Percentiles rank a stretch among this genome's conserved stretches.
These are phyloP conservation scores for Herpetospermum pedunculosum DNA, from an alignment of 306 rosid genomes.

Conservation along the genomic window DNA sequence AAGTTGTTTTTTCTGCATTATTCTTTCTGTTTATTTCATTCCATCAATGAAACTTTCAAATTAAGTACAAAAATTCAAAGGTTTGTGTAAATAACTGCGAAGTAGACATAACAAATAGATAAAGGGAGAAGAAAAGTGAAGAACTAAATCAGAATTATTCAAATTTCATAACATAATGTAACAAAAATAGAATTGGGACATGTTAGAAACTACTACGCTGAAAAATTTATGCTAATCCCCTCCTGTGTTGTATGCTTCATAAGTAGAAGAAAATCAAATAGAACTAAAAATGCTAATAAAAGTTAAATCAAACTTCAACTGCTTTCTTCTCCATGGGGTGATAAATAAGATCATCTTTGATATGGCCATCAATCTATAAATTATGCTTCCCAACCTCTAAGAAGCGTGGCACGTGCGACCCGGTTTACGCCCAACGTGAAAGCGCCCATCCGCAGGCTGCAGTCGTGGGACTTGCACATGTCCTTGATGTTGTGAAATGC, in stretches of 20 bases:
- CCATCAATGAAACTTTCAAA: background rate
- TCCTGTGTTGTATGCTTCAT: constrained; percentile 1
- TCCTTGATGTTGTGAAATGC: constrained; percentile 40
- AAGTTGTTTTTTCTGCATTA: background rate
- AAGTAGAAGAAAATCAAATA: background rate
- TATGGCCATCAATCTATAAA: too few relatives aligned
- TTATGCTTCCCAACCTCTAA: constrained; percentile 54
- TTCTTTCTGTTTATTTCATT: background rate
- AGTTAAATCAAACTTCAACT: background rate
- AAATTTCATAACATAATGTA: background rate
- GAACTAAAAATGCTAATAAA: background rate
- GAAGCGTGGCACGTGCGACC: constrained; percentile 42
- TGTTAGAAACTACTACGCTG: background rate
- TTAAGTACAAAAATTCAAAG: background rate
- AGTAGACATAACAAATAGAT: background rate
- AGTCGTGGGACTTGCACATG: constrained; percentile 51
- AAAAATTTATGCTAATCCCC: background rate
- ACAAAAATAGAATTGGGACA: background rate
- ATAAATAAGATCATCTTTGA: background rate
- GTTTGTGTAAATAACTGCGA: background rate
- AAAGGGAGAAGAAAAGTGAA: background rate
- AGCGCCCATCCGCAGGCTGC: constrained; percentile 54
- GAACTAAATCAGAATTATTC: background rate
- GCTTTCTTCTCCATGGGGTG: background rate
- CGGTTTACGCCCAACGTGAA: constrained; percentile 47